Conservation (phyloP, 2,329 filamentous ascomycete genomes). For the Fusarium lateritium region DNA sequence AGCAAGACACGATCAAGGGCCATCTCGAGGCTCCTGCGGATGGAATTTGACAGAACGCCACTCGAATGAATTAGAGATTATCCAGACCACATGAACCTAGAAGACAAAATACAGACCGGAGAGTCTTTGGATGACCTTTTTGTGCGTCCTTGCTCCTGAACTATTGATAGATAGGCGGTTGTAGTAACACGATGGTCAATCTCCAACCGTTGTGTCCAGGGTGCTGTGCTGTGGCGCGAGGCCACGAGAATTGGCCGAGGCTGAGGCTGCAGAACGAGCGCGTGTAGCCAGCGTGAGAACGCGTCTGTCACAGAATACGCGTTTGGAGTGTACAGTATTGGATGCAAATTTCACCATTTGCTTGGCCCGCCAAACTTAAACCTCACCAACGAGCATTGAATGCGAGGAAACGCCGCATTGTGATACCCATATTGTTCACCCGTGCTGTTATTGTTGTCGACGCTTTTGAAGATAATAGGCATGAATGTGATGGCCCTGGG, state of each 20-base stretch:
- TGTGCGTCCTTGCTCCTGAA: constrained; percentile 11
- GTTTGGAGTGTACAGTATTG: constrained; percentile 12
- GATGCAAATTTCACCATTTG: constrained; percentile 26
- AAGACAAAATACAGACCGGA: constrained; percentile 6
- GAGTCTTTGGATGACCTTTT: constrained; percentile 2
- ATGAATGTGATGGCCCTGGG: constrained; percentile 33
- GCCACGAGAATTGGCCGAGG: constrained; percentile 26
- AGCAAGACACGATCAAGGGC: constrained; percentile 31
- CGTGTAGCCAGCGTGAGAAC: constrained; percentile 28
- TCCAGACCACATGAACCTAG: constrained; percentile 5
- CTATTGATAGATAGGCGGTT: constrained; percentile 22
- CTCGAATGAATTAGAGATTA: constrained; percentile 24
- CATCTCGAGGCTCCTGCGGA: constrained; percentile 15
- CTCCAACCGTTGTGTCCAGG: not conserved
- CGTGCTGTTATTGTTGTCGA: constrained; percentile 20
- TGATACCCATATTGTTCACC: constrained; percentile 26
- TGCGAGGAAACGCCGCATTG: constrained; percentile 18
- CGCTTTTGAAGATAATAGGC: constrained; percentile 25
- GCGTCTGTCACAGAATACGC: constrained; percentile 32
- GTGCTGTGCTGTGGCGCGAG: constrained; percentile 38
- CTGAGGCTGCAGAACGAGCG: constrained; percentile 32
- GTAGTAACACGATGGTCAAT: constrained; percentile 2
- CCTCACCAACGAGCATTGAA: constrained; percentile 5
- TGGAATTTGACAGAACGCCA: constrained; percentile 36
- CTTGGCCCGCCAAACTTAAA: constrained; percentile 26